Conservation (phyloP, 108 stramenopile species). For the Nannochloropsis gaditana region DNA sequence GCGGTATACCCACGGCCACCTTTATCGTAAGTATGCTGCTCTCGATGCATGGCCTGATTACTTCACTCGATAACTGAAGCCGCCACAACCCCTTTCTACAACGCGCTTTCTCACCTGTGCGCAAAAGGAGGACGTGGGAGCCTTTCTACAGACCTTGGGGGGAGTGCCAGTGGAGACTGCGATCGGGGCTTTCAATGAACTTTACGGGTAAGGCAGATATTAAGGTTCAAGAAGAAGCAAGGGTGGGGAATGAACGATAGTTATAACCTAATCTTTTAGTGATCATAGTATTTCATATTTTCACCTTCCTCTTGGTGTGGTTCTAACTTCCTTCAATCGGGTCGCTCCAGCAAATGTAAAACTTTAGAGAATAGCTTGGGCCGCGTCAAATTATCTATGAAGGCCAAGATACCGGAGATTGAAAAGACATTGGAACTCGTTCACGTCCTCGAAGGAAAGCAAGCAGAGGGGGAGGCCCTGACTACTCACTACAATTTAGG, state of each 20-base stretch:
- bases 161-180: constrained; percentile 51
- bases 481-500: constrained; percentile 74
- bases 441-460: constrained; percentile 44
- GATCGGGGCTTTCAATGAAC: constrained; percentile 57
- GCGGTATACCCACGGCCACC: constrained; percentile 52
- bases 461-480: constrained; percentile 57
- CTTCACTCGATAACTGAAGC: constrained; percentile 16
- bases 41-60: background rate
- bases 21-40: constrained; percentile 52
- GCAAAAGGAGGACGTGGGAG: constrained; percentile 49
- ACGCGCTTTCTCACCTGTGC: background rate
- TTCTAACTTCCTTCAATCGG: background rate
- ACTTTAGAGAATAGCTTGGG: constrained; percentile 52
- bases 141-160: constrained; percentile 41
- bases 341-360: constrained; percentile 39
- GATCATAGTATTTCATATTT: background rate
- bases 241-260: background rate
- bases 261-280: background rate
- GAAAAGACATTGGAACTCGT: constrained; percentile 55
- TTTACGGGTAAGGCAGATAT: constrained; percentile 45
- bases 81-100: constrained; percentile 14
- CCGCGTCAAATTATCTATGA: constrained; percentile 42
- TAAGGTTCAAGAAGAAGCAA: background rate
- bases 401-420: constrained; percentile 55
- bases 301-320: background rate